A percentile compares a stretch with the other conserved stretches of the same genome.
These are phyloP conservation scores for Amaranthus cruentus DNA, from an alignment of 148 eudicot species.

Conservation along the genomic window DNA sequence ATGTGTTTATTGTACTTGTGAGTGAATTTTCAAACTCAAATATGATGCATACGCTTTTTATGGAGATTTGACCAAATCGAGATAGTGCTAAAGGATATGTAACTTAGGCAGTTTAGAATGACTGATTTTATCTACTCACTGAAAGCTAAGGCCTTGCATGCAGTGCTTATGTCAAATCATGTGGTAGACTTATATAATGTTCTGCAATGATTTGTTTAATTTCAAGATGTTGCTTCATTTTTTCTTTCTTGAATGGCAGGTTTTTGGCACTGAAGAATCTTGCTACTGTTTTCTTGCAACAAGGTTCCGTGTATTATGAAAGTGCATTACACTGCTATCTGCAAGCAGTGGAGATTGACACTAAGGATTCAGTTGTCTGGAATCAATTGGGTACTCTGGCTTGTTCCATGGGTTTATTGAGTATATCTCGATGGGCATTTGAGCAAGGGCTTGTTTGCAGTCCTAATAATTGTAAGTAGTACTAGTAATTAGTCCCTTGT, in stretches of 20 bases:
- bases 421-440: conserved; percentile 97
- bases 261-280: conserved; percentile 93
- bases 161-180: background rate
- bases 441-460: conserved; percentile 97
- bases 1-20: background rate
- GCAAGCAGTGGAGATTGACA: conserved; percentile 97
- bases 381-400: conserved; percentile 92
- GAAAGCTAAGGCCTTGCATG: background rate
- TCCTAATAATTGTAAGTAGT: conserved; percentile 86
- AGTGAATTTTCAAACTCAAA: too few relatives aligned
- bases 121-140: background rate
- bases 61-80: background rate
- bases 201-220: background rate
- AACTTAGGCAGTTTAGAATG: background rate
- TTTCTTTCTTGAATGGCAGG: conserved; percentile 39
- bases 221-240: background rate
- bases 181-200: background rate
- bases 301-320: conserved; percentile 68
- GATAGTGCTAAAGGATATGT: background rate
- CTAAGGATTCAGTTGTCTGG: conserved; percentile 92
- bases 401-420: conserved; percentile 87
- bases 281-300: conserved; percentile 85
- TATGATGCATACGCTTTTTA: background rate
- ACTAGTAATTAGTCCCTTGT: conserved; percentile 18
- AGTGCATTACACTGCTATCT: conserved; percentile 83